These are phyloP conservation scores for Polytrichum formosum DNA, from an alignment of 225 moss, liverwort and hornwort species.

Conservation along the genomic window DNA sequence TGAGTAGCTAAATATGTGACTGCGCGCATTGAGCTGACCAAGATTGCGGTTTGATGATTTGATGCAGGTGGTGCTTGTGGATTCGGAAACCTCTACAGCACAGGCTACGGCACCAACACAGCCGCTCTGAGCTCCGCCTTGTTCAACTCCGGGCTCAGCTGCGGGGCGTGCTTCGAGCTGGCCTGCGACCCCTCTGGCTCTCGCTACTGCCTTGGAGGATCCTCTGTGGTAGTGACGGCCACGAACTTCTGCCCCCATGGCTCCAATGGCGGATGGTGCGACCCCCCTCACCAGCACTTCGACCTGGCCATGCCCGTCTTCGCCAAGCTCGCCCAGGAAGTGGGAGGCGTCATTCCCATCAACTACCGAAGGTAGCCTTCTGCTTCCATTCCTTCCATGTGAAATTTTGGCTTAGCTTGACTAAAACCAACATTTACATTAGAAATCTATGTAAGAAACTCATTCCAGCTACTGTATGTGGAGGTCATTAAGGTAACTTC, in stretches of 20 bases:
- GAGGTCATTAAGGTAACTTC: too few relatives aligned
- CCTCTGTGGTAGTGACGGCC: slow-evolving; percentile 39
- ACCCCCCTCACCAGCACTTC: slow-evolving; percentile 58
- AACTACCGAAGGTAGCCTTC: slow-evolving; percentile 34
- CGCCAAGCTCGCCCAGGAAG: slow-evolving; percentile 29
- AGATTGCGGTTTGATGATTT: too few relatives aligned
- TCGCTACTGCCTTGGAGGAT: slow-evolving; percentile 27
- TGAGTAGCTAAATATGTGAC: too few relatives aligned
- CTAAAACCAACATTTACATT: too few relatives aligned
- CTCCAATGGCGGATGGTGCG: slow-evolving; percentile 64
- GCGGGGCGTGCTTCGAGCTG: slow-evolving; percentile 83
- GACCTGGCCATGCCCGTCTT: slow-evolving; percentile 50
- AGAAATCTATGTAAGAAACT: too few relatives aligned
- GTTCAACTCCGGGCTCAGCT: slow-evolving; percentile 63
- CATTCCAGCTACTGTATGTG: too few relatives aligned
- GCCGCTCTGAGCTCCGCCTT: slow-evolving; percentile 72
- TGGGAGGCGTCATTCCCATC: slow-evolving; percentile 50
- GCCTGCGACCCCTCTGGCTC: slow-evolving; percentile 48
- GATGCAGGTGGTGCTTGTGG: slow-evolving; percentile 77
- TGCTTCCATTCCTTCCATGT: too few relatives aligned
- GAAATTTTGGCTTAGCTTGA: too few relatives aligned
- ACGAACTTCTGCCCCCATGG: slow-evolving; percentile 59
- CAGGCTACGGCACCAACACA: slow-evolving; percentile 72
- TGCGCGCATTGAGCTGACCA: too few relatives aligned
- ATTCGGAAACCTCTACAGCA: slow-evolving; percentile 57